Base-by-base conservation (phyloP, 805 yeast species). In the Starmerella vaccinii region DNA sequence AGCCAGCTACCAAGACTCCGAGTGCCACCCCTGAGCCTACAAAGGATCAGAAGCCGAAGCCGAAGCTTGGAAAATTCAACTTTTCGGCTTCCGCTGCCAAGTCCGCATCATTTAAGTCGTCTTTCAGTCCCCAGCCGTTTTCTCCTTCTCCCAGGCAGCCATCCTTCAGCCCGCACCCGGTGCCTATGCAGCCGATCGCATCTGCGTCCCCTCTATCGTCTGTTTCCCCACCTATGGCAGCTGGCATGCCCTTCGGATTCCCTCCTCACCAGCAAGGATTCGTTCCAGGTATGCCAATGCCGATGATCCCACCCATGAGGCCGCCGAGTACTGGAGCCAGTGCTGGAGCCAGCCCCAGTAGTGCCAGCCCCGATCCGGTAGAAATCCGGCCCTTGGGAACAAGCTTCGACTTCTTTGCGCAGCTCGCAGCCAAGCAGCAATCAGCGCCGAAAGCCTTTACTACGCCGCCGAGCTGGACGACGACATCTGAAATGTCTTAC, bases 81-180 rank as follows among this genome's bases (percentile, higher is more conserved):
- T 75, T 78, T 54, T 61, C 71, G 21, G 79, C 77, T n/a, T 72
- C 78, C 3, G 76, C 79, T 19, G 81, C 81, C 67, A 82, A 78
- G 66, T 76, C 82, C 63, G 55, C 84, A 84, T 15, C 80, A 78
- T 10, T 73, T 80, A 2, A 82, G 81, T 59, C 55, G 21, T 33
- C 50, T 18, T 19, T 44, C 29, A 29, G 43, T 22, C 49, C 57
- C 75, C 84, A 9, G 84, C 86, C 15, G 57, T 57, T 39, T 33
- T 18, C 41, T 3, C 55, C 52, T 15, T 16, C 22, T 19, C 44
- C 34, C 2, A 16, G 44, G 26, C 38, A 48, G 34, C 30, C 49
- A 26, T 43, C 48, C 34, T 50, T 48, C 30, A 49, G 38, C n/a
- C 46, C 50, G n/a, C 45, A 41, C 24, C 34, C 45, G n/a, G 34